A percentile compares a stretch with the other conserved stretches of the same genome.
phyloP scores from a whole-genome alignment of 106 monocot genomes.

The Dendrobium chrysotoxum region DNA sequence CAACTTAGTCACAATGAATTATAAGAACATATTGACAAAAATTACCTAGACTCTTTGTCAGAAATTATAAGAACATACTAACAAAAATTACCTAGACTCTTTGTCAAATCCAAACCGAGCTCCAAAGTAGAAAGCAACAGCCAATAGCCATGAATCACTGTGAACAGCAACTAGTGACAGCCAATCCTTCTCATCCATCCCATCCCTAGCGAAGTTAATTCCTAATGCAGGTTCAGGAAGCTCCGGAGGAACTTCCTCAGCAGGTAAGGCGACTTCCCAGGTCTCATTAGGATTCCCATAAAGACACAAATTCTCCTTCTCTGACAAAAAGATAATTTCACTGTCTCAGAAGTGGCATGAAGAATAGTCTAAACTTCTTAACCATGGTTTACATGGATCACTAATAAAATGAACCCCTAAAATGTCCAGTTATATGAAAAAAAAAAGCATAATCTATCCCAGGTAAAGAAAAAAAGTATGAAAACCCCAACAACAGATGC shows the following conservation, averaged over 20 bases:
- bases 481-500: neutral
- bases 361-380: neutral
- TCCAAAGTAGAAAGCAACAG: slow-evolving; percentile 14
- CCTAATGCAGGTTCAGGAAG: slow-evolving; percentile 13
- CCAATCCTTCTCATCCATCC: slow-evolving; percentile 15
- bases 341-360: slow-evolving; percentile 12
- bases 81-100: slow-evolving; percentile 24
- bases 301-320: slow-evolving; percentile 11
- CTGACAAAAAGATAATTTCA: slow-evolving; percentile 14
- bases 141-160: slow-evolving; percentile 8
- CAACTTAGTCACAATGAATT: neutral
- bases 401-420: neutral
- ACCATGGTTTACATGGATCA: neutral
- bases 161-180: slow-evolving; percentile 16
- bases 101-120: slow-evolving; percentile 14
- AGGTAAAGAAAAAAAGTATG: neutral
- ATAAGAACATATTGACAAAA: neutral
- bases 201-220: slow-evolving; percentile 11
- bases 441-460: neutral
- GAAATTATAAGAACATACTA: slow-evolving; percentile 2
- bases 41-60: slow-evolving; percentile 28
- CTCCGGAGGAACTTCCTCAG: slow-evolving; percentile 7
- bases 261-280: slow-evolving; percentile 9
- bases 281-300: slow-evolving; percentile 13
- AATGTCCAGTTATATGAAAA: neutral